Evolutionary conservation across 306 rosid species (phyloP).

Genomic region (Comarum palustre): DNA sequence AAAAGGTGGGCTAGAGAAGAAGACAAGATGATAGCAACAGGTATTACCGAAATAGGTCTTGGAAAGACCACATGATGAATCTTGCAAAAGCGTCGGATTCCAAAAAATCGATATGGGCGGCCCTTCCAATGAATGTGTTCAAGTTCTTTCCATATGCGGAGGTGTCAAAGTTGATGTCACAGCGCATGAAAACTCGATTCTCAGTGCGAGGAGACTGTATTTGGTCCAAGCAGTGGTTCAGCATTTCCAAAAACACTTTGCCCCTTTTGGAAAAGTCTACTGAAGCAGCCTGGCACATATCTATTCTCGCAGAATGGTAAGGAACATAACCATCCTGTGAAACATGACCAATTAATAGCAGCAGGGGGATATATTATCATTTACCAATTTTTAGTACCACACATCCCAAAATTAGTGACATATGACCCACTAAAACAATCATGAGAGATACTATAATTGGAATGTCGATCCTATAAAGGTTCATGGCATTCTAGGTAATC

Average conservation of each 20-base stretch:
- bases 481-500: background rate
- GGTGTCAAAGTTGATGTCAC: constrained; percentile 82
- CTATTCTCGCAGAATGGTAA: constrained; percentile 92
- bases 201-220: constrained; percentile 54
- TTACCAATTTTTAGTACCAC: background rate
- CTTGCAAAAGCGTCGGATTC: constrained; percentile 74
- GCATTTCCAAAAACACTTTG: constrained; percentile 69
- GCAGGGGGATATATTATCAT: background rate
- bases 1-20: constrained; percentile 13
- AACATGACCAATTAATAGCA: constrained; percentile 21
- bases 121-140: constrained; percentile 76
- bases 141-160: constrained; percentile 82
- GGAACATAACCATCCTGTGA: constrained; percentile 93
- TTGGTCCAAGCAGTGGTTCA: constrained; percentile 81
- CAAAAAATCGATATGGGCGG: constrained; percentile 88
- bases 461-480: background rate
- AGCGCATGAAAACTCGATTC: constrained; percentile 74
- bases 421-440: background rate
- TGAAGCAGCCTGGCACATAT: constrained; percentile 81
- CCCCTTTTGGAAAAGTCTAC: constrained; percentile 68
- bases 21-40: constrained; percentile 15
- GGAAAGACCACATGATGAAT: constrained; percentile 95
- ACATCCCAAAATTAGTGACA: background rate
- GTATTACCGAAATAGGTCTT: constrained; percentile 56
- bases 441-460: background rate